Evolutionary conservation across 2,329 filamentous ascomycete genomes (phyloP).

Genomic region (Coniochaeta hoffmannii): DNA sequence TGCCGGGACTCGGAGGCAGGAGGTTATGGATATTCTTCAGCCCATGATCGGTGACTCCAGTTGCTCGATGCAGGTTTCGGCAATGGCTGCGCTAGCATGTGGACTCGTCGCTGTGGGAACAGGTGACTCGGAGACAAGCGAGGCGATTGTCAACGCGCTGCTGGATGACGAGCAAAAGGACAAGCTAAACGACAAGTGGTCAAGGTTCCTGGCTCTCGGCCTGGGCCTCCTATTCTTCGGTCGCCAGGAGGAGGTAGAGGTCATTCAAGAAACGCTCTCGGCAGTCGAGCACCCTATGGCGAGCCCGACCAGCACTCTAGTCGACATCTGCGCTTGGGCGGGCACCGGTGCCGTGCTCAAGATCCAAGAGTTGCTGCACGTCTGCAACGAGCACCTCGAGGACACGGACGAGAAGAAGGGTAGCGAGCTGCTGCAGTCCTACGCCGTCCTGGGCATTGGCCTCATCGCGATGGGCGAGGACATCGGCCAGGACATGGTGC

Average conservation of each 20-base stretch:
- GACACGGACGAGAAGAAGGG: constrained; percentile 92
- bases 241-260: constrained; percentile 96
- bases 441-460: constrained; percentile 89
- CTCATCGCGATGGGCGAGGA: constrained; percentile 98
- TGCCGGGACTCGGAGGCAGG: constrained; percentile 87
- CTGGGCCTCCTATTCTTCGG: constrained; percentile 93
- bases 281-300: constrained; percentile 96
- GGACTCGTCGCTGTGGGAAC: constrained; percentile 91
- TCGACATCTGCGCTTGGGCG: constrained; percentile 96
- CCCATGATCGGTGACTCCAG: constrained; percentile 81
- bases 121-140: constrained; percentile 81
- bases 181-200: constrained; percentile 97
- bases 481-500: constrained; percentile 96
- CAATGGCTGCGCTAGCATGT: constrained; percentile 87
- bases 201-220: constrained; percentile 89
- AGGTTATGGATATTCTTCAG: constrained; percentile 75
- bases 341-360: constrained; percentile 96
- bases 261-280: constrained; percentile 93
- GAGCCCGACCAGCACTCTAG: constrained; percentile 88
- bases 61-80: constrained; percentile 89
- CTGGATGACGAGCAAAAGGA: constrained; percentile 87
- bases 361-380: constrained; percentile 92
- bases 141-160: constrained; percentile 85
- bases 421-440: constrained; percentile 90
- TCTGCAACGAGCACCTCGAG: constrained; percentile 96